Conservation (phyloP, 2,329 filamentous ascomycete species). For the Penicillium occitanis region DNA sequence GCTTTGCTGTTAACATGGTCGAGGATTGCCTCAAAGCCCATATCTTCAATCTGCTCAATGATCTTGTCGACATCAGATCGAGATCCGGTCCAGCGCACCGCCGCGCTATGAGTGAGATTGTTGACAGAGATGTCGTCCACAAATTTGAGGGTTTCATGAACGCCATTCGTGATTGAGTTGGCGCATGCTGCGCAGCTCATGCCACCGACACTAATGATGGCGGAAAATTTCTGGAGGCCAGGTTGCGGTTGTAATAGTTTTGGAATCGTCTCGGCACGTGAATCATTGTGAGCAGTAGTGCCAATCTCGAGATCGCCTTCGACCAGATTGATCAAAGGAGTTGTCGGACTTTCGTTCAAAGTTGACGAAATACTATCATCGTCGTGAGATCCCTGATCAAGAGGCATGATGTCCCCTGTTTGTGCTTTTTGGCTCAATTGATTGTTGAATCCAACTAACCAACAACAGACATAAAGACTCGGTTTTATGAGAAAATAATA, state of each 20-base stretch:
- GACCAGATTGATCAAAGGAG: not conserved
- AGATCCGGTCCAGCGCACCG: slow-evolving; percentile 48
- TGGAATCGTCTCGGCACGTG: not conserved
- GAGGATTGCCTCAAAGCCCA: slow-evolving; percentile 64
- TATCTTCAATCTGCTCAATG: slow-evolving; percentile 52
- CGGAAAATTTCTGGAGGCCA: slow-evolving; percentile 23
- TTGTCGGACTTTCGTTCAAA: not conserved
- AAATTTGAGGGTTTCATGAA: slow-evolving; percentile 47
- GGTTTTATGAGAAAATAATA: not conserved
- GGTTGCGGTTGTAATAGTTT: slow-evolving; percentile 1
- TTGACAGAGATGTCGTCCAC: slow-evolving; percentile 52
- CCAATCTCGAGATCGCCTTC: not conserved
- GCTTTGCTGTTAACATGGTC: slow-evolving; percentile 33
- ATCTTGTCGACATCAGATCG: slow-evolving; percentile 48
- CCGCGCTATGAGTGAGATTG: slow-evolving; percentile 52
- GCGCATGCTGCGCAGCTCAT: slow-evolving; percentile 61
- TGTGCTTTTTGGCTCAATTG: not conserved
- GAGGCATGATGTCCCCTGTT: not conserved
- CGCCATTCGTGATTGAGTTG: slow-evolving; percentile 47
- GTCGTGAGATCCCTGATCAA: not conserved
- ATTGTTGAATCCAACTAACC: not conserved
- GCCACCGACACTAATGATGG: slow-evolving; percentile 52
- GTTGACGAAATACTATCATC: slow-evolving; percentile 1
- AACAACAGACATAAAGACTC: not conserved
- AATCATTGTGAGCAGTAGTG: not conserved